A percentile compares a stretch with the other conserved stretches of the same genome.
Evolutionary conservation across 148 eudicot genomes (phyloP).

Genomic region (Beta vulgaris): DNA sequence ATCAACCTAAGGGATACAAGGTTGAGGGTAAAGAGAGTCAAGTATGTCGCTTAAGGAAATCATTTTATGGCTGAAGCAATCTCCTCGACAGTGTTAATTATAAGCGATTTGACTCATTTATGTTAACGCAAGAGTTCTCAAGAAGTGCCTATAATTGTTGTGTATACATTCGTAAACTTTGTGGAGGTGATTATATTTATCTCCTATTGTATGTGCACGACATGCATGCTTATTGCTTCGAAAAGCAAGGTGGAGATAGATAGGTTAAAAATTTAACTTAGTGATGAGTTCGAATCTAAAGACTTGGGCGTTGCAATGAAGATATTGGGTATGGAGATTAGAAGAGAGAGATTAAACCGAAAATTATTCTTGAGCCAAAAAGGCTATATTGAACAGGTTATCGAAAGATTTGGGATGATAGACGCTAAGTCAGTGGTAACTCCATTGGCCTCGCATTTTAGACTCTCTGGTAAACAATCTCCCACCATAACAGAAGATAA

Average conservation of each 20-base stretch:
- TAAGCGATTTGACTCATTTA: too few species aligned
- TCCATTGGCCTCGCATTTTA: background rate
- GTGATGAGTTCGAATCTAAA: too few species aligned
- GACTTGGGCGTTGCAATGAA: too few species aligned
- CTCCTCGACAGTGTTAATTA: background rate
- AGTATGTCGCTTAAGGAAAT: background rate
- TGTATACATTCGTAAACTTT: background rate
- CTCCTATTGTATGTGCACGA: background rate
- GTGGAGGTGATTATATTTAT: background rate
- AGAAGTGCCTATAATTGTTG: too few species aligned
- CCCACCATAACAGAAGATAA: background rate
- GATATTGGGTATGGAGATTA: too few species aligned
- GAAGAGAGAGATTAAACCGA: too few species aligned
- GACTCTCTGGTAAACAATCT: background rate
- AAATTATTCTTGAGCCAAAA: background rate
- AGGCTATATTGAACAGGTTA: background rate
- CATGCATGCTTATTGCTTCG: background rate
- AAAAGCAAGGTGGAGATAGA: background rate
- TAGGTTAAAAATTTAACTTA: too few species aligned
- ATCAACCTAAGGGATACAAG: background rate
- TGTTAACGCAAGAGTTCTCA: too few species aligned
- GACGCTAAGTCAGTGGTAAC: background rate
- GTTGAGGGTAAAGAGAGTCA: background rate
- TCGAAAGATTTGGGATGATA: background rate
- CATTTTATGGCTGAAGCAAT: background rate